Percentiles rank a stretch among this genome's conserved stretches.
These are phyloP conservation scores for Capronia americana DNA, from an alignment of 2,329 filamentous ascomycete genomes.

Conservation along the genomic window DNA sequence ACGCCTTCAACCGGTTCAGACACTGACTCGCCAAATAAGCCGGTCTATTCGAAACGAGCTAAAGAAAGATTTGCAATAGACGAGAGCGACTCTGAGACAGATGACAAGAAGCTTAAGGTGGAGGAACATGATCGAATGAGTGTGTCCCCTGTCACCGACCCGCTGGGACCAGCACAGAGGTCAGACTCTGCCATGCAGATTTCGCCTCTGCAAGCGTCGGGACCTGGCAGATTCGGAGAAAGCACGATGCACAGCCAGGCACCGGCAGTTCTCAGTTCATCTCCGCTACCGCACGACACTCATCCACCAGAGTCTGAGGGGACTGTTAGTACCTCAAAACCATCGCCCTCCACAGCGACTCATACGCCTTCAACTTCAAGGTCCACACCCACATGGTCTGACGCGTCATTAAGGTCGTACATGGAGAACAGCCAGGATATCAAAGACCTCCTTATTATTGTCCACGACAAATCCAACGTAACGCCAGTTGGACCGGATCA, in stretches of 20 bases:
- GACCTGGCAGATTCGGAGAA: slow-evolving; percentile 66
- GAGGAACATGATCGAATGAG: slow-evolving; percentile 27
- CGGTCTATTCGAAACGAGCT: slow-evolving; percentile 36
- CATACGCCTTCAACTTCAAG: slow-evolving; percentile 62
- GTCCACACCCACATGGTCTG: slow-evolving; percentile 77
- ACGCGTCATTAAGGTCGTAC: slow-evolving; percentile 82
- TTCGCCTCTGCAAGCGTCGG: slow-evolving; percentile 60
- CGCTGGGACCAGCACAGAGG: slow-evolving; percentile 53
- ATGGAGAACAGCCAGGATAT: slow-evolving; percentile 90
- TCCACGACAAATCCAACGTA: slow-evolving; percentile 89
- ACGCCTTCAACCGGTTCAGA: slow-evolving; percentile 30
- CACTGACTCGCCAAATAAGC: slow-evolving; percentile 28
- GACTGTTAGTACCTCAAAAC: slow-evolving; percentile 42
- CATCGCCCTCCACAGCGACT: slow-evolving; percentile 52
- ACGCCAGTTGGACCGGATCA: slow-evolving; percentile 81
- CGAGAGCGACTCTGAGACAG: slow-evolving; percentile 37
- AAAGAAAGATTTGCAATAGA: slow-evolving; percentile 40
- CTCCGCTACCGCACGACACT: slow-evolving; percentile 40
- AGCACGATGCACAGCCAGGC: slow-evolving; percentile 76
- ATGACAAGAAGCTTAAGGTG: slow-evolving; percentile 31
- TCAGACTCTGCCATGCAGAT: slow-evolving; percentile 74
- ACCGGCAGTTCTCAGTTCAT: slow-evolving; percentile 37
- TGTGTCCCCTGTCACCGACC: slow-evolving; percentile 30
- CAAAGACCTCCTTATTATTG: slow-evolving; percentile 84
- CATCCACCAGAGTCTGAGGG: slow-evolving; percentile 45